phyloP scores from a whole-genome alignment of 495 filamentous ascomycete species.

The Xylaria bambusicola region DNA sequence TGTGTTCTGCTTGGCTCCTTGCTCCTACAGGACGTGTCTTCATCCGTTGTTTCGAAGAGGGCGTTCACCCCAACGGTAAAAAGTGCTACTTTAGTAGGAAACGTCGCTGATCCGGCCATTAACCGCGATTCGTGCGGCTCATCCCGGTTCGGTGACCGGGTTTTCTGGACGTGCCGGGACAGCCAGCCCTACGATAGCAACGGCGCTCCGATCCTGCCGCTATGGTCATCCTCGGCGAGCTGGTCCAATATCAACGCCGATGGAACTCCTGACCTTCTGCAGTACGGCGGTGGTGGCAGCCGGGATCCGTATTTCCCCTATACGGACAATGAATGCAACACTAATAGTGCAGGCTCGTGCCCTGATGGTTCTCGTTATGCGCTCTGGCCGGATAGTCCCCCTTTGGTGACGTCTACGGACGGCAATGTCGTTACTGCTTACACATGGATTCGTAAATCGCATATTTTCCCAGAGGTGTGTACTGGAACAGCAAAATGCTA shows the following conservation, averaged over 20 bases:
- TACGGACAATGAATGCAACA: conserved; percentile 23
- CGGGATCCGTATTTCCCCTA: conserved; percentile 32
- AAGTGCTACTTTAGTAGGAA: conserved; percentile 26
- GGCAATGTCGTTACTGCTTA: conserved; percentile 24
- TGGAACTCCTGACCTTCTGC: conserved; percentile 21
- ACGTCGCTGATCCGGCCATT: conserved; percentile 31
- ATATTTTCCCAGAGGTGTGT: conserved; percentile 25
- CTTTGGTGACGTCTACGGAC: conserved; percentile 24
- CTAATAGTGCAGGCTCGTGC: conserved; percentile 25
- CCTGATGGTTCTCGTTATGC: conserved; percentile 28
- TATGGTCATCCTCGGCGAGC: conserved; percentile 32
- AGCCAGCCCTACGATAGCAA: conserved; percentile 25
- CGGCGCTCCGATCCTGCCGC: conserved; percentile 21
- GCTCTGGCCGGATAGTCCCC: conserved; percentile 36
- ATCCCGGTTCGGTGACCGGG: conserved; percentile 26
- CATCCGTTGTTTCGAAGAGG: background rate
- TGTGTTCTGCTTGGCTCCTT: conserved; percentile 7
- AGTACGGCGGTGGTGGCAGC: conserved; percentile 26
- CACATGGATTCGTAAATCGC: conserved; percentile 34
- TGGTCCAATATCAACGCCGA: conserved; percentile 29
- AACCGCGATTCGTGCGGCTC: conserved; percentile 38
- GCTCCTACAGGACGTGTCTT: conserved; percentile 8
- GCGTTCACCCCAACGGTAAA: conserved; percentile 20
- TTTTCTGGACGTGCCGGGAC: conserved; percentile 36
- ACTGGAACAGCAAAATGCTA: background rate